Evolutionary conservation across 176 grass and related monocot species (phyloP), one percentile per base, ranked within the genome.

Genomic region (Metroxylon sagu): DNA sequence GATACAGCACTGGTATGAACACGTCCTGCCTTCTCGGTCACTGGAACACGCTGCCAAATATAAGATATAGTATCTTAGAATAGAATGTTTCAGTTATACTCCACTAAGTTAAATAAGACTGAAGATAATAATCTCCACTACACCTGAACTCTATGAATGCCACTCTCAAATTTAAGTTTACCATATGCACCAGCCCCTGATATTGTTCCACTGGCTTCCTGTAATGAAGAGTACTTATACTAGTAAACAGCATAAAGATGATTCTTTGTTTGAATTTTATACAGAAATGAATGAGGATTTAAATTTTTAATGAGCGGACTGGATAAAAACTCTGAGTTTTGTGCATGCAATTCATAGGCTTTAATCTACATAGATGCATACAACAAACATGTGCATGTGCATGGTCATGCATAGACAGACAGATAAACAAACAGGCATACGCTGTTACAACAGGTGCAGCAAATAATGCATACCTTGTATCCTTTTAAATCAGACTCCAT

Each of bases 191-290:
- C 93, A 68, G 68, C 8, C 39, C 81, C 92, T 64, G 78, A 96
- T 80, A 91, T 97, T 26, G 87, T 56, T 72, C 92, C 92, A 80
- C 87, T 97, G 67, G 92, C 87, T 97, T 97, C 92, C 92, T 90
- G 62, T 52, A 29, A 54, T 35, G 39, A 55, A 12, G 21, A 23
- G 21, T 23, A 52, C 7, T 29, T 25, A 15, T n/a, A 60, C 53
- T 55, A 23, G 5, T 12, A 3, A 3, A 55, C 18, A 10, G 19
- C 53, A 55, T 6, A n/a, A 60, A 60, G 6, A n/a, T 27, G 1
- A 17, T n/a, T 18, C 29, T 14, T 57, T 23, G 31, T 60, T 60
- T 27, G 31, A 35, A n/a, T 35, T 60, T 60, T 26, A 60, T 43
- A 43, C 21, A 18, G 53, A 56, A 56, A 60, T 3, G 5, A 60